Conservation (phyloP, 2,329 filamentous ascomycete genomes). For the Fonsecaea multimorphosa region DNA sequence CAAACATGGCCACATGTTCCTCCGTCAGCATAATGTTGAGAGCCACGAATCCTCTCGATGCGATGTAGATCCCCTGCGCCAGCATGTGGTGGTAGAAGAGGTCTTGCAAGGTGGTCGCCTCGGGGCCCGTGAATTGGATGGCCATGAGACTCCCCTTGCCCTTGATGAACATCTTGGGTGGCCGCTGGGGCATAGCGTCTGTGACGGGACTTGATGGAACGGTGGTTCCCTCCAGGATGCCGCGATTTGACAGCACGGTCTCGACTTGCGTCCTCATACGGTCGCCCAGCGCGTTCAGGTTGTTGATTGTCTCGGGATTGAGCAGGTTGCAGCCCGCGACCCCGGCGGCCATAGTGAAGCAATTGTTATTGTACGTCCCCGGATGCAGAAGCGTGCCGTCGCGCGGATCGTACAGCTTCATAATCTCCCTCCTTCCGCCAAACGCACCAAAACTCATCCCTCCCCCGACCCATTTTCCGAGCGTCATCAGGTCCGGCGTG, state of each 20-base stretch:
- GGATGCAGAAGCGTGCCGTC: constrained; percentile 58
- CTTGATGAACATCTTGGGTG: constrained; percentile 42
- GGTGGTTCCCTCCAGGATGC: constrained; percentile 10
- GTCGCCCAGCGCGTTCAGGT: constrained; percentile 42
- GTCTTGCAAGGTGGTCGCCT: constrained; percentile 36
- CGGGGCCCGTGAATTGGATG: constrained; percentile 41
- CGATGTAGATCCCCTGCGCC: constrained; percentile 41
- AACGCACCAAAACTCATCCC: constrained; percentile 72
- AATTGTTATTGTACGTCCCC: constrained; percentile 73
- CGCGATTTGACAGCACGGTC: constrained; percentile 27
- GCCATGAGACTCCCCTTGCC: constrained; percentile 44
- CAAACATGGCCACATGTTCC: constrained; percentile 35
- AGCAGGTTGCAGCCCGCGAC: constrained; percentile 45
- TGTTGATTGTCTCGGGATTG: constrained; percentile 33
- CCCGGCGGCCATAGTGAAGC: constrained; percentile 65
- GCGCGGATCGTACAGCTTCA: constrained; percentile 63
- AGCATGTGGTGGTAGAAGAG: constrained; percentile 44
- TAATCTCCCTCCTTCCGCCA: constrained; percentile 65
- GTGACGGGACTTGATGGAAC: constrained; percentile 19
- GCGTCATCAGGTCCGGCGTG: constrained; percentile 65
- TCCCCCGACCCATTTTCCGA: constrained; percentile 72
- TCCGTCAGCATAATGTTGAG: constrained; percentile 42
- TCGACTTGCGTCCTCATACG: constrained; percentile 37
- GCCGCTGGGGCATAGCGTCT: constrained; percentile 27
- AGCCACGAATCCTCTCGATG: constrained; percentile 43